These are phyloP conservation scores for Heterococcus sp. DNA, from an alignment of 108 stramenopile species.

Conservation along the genomic window DNA sequence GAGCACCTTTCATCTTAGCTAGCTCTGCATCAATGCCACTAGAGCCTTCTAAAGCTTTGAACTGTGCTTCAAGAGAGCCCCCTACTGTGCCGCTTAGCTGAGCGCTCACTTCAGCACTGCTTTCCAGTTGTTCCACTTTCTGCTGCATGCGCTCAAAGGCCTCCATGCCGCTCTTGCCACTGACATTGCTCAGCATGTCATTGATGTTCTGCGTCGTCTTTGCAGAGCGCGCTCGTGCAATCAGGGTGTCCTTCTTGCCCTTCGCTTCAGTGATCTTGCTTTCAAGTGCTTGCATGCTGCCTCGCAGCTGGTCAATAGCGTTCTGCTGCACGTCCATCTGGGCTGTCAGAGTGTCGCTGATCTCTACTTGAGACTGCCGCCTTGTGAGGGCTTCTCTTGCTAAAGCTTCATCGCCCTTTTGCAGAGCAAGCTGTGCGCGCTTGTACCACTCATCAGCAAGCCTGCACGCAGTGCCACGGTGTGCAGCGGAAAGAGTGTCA, in stretches of 20 bases:
- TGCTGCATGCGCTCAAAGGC: constrained; percentile 92
- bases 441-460: constrained; percentile 86
- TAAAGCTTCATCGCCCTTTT: constrained; percentile 84
- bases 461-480: no score
- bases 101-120: constrained; percentile 82
- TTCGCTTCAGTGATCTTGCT: constrained; percentile 82
- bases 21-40: constrained; percentile 80
- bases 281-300: constrained; percentile 87
- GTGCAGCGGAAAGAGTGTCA: no score
- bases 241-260: constrained; percentile 89
- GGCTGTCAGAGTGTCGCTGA: constrained; percentile 56
- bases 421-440: constrained; percentile 86
- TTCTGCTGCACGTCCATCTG: constrained; percentile 77
- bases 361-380: constrained; percentile 78
- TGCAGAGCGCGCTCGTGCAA: constrained; percentile 89
- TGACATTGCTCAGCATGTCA: constrained; percentile 87
- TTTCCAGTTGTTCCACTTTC: constrained; percentile 91
- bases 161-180: constrained; percentile 83
- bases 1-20: constrained; percentile 75
- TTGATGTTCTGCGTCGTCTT: constrained; percentile 89
- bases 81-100: constrained; percentile 72
- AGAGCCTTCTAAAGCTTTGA: constrained; percentile 75
- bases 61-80: constrained; percentile 73
- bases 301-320: constrained; percentile 79
- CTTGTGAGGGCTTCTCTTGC: constrained; percentile 84